phyloP scores from a whole-genome alignment of 352 stramenopile species.

The Pythium coloratum region DNA sequence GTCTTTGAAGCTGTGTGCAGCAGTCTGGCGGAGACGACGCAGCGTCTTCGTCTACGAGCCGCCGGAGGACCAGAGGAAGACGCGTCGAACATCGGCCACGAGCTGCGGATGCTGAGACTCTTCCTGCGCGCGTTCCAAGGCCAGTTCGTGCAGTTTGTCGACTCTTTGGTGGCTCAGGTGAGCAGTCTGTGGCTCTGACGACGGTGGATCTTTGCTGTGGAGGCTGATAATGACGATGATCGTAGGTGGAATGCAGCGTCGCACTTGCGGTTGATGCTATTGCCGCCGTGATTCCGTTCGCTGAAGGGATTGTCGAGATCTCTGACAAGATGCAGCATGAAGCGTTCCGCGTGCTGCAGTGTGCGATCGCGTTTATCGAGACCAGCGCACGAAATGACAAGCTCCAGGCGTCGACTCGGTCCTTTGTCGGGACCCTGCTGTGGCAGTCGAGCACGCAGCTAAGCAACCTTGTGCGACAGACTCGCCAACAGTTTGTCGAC shows the following conservation, averaged over 20 bases:
- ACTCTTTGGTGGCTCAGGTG: slow-evolving; percentile 34
- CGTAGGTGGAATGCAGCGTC: slow-evolving; percentile 26
- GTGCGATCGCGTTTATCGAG: slow-evolving; percentile 19
- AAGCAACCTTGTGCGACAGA: slow-evolving; percentile 14
- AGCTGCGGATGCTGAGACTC: slow-evolving; percentile 51
- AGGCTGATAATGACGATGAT: neutral
- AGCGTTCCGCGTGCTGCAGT: slow-evolving; percentile 17
- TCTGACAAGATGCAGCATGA: slow-evolving; percentile 23
- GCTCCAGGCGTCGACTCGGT: slow-evolving; percentile 24
- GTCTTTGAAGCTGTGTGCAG: slow-evolving; percentile 22
- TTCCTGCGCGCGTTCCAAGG: slow-evolving; percentile 66
- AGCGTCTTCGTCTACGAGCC: slow-evolving; percentile 7
- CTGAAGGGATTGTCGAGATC: slow-evolving; percentile 4
- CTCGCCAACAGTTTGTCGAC: slow-evolving; percentile 23
- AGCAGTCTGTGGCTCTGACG: neutral
- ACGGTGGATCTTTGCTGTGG: neutral
- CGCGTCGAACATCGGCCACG: neutral
- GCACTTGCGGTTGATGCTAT: slow-evolving; percentile 21
- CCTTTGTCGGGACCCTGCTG: slow-evolving; percentile 21
- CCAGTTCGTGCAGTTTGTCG: slow-evolving; percentile 43
- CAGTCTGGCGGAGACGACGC: slow-evolving; percentile 15
- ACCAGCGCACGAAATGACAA: slow-evolving; percentile 18
- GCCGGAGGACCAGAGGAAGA: neutral
- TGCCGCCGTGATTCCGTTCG: slow-evolving; percentile 21
- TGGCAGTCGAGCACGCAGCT: slow-evolving; percentile 22